Percentiles rank a stretch among this genome's conserved stretches.
Evolutionary conservation across 495 filamentous ascomycete genomes (phyloP).

Genomic region (Copromyces sp.): DNA sequence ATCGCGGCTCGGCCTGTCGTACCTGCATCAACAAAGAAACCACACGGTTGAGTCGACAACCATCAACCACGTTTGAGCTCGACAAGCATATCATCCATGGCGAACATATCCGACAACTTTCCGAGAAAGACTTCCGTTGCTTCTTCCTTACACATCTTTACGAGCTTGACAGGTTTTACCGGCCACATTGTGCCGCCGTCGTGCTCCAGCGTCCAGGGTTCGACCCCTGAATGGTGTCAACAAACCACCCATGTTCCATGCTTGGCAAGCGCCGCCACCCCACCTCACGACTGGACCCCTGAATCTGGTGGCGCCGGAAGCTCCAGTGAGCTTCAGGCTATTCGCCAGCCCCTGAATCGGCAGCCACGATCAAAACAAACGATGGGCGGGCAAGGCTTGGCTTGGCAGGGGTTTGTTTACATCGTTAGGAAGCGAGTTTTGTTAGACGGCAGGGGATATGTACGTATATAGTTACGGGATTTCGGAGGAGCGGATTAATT

Average conservation of each 20-base stretch:
- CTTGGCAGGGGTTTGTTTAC: neutral
- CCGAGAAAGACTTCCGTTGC: neutral
- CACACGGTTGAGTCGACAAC: neutral
- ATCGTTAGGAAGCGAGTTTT: neutral
- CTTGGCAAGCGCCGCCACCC: neutral
- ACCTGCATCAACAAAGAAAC: neutral
- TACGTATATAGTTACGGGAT: no score
- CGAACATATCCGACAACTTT: neutral
- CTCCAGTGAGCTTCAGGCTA: neutral
- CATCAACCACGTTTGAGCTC: neutral
- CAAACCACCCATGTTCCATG: neutral
- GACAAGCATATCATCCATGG: neutral
- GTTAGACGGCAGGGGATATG: no score
- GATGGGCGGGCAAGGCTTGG: neutral
- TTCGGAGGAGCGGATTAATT: no score
- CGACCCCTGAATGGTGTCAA: neutral
- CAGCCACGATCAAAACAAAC: neutral
- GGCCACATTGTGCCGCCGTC: neutral
- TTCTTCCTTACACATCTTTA: neutral
- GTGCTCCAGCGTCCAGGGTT: neutral
- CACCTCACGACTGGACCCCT: neutral
- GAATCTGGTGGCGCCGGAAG: neutral
- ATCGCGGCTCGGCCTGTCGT: neutral
- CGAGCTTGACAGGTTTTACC: neutral
- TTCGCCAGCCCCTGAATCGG: neutral